Evolutionary conservation across 192 early-diverging fungal genomes (phyloP).

Genomic region (Fimicolochytrium jonesii): DNA sequence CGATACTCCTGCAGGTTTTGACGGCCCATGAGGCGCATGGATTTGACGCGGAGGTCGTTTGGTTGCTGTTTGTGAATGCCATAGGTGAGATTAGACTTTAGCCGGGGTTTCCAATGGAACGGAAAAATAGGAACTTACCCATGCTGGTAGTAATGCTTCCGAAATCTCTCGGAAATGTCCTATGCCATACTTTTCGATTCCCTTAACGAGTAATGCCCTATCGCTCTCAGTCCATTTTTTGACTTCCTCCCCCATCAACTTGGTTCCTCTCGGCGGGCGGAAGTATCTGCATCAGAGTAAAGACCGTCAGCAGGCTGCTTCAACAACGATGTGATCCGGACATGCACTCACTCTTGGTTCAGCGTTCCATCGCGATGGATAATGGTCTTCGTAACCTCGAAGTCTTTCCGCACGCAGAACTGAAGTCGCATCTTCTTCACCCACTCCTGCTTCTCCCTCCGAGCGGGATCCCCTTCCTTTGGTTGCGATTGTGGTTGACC

Average conservation of each 20-base stretch:
- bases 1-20: slow-evolving; percentile 84
- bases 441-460: slow-evolving; percentile 67
- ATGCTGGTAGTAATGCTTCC: slow-evolving; percentile 67
- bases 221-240: slow-evolving; percentile 87
- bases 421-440: slow-evolving; percentile 76
- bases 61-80: slow-evolving; percentile 29
- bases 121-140: slow-evolving; percentile 49
- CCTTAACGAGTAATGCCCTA: slow-evolving; percentile 65
- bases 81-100: not conserved
- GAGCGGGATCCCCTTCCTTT: slow-evolving; percentile 15
- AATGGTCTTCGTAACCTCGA: slow-evolving; percentile 79
- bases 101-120: not conserved
- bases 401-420: slow-evolving; percentile 78
- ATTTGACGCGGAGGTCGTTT: slow-evolving; percentile 80
- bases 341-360: slow-evolving; percentile 73
- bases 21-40: slow-evolving; percentile 78
- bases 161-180: slow-evolving; percentile 87
- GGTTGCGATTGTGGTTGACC: not conserved
- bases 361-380: slow-evolving; percentile 77
- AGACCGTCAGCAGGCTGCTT: no score
- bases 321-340: no score
- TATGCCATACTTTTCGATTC: slow-evolving; percentile 79
- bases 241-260: slow-evolving; percentile 45
- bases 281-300: slow-evolving; percentile 61
- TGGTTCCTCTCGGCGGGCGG: slow-evolving; percentile 66